phyloP scores from a whole-genome alignment of 2,329 filamentous ascomycete species.

The Ambrosiella cleistominuta region DNA sequence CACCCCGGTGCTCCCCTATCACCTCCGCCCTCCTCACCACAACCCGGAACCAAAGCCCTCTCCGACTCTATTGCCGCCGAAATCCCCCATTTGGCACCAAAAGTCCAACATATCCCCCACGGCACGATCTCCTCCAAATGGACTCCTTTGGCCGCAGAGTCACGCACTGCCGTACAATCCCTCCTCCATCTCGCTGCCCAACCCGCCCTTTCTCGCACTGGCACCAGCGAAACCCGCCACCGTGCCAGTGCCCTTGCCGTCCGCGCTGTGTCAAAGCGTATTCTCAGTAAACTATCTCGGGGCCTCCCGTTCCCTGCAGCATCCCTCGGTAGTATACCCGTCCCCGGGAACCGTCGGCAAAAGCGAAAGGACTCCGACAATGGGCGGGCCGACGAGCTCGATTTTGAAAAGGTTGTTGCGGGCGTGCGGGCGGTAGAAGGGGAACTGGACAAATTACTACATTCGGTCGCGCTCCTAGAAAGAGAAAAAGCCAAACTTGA shows the following conservation, averaged over 20 bases:
- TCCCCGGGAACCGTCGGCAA: neutral
- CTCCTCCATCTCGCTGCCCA: conserved; percentile 42
- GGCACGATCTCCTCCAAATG: conserved; percentile 49
- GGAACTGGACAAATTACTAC: conserved; percentile 42
- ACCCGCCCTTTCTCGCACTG: conserved; percentile 41
- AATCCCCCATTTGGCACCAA: conserved; percentile 30
- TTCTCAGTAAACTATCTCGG: conserved; percentile 39
- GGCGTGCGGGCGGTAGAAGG: conserved; percentile 37
- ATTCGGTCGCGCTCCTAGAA: conserved; percentile 43
- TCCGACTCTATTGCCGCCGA: neutral
- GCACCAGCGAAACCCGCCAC: conserved; percentile 29
- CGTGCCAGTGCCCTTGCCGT: conserved; percentile 39
- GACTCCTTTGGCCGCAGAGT: conserved; percentile 36
- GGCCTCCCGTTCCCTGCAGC: conserved; percentile 51
- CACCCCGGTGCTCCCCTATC: neutral
- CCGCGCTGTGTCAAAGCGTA: conserved; percentile 33
- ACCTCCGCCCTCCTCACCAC: neutral
- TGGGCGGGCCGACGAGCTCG: conserved; percentile 40
- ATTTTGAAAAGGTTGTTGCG: conserved; percentile 47
- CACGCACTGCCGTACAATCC: conserved; percentile 35
- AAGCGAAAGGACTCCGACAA: conserved; percentile 18
- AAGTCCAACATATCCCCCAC: conserved; percentile 37
- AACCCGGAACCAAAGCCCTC: conserved; percentile 20
- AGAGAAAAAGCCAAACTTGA: conserved; percentile 41
- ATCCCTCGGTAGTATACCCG: conserved; percentile 15